phyloP scores from a whole-genome alignment of 805 yeast species.

The Cyberlindnera americana region DNA sequence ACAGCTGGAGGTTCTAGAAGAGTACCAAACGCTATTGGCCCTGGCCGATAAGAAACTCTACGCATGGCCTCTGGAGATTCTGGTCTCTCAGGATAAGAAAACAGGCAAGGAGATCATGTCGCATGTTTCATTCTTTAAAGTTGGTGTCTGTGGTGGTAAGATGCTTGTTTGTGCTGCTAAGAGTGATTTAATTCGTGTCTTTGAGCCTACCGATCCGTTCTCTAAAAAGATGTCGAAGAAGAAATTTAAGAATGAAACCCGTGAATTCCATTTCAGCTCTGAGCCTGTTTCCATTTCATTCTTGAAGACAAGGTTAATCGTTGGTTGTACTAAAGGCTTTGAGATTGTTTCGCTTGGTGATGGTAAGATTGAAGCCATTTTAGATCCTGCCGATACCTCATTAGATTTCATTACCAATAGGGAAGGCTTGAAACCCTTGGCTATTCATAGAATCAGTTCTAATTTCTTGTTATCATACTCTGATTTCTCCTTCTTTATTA shows the following conservation, averaged over 20 bases:
- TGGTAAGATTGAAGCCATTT: conserved; percentile 78
- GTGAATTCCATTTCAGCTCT: conserved; percentile 77
- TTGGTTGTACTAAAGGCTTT: conserved; percentile 95
- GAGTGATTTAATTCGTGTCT: conserved; percentile 75
- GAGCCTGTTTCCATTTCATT: conserved; percentile 93
- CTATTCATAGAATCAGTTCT: conserved; percentile 84
- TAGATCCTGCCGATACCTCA: conserved; percentile 98
- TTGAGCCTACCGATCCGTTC: conserved; percentile 84
- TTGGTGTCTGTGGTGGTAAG: conserved; percentile 88
- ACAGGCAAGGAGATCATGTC: conserved; percentile 74
- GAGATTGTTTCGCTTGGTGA: conserved; percentile 87
- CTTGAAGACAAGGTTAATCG: conserved; percentile 81
- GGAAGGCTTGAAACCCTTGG: conserved; percentile 83
- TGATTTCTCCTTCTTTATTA: conserved; percentile 92
- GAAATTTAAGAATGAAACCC: conserved; percentile 61
- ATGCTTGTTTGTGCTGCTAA: conserved; percentile 88
- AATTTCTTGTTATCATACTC: conserved; percentile 87
- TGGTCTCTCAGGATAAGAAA: conserved; percentile 47
- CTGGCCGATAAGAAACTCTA: conserved; percentile 78
- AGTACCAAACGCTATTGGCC: conserved; percentile 77
- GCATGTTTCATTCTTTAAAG: conserved; percentile 88
- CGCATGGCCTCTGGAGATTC: conserved; percentile 73
- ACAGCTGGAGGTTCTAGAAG: conserved; percentile 89
- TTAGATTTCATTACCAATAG: conserved; percentile 86
- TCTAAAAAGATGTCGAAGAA: conserved; percentile 59